Evolutionary conservation across 2,329 filamentous ascomycete genomes (phyloP), one percentile per base, ranked within the genome.

Genomic region (Mollisiaceae sp.): DNA sequence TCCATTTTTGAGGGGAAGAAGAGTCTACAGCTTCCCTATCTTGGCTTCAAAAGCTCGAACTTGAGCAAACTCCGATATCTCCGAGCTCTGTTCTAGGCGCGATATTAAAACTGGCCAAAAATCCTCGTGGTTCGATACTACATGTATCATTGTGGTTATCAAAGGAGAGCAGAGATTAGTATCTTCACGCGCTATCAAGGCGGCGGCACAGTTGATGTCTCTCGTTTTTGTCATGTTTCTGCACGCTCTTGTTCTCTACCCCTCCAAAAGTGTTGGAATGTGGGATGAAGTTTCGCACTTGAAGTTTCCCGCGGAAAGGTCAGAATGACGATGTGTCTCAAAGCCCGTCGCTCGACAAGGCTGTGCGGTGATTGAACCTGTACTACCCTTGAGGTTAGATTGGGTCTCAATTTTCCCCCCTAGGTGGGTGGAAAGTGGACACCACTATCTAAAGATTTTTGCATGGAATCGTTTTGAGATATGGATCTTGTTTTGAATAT

Each of bases 41-140:
- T 20, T 1, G 20, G 36, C 14, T 57, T 57, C 55, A 39, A 39
- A 22, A 20, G n/a, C 18, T 20, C 14, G 5, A 22, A 27, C 4
- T 27, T 41, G 20, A 22, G 20, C 32, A 39, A 57, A 39, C 2
- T 39, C 55, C 55, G 55, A 57, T 57, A 57, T 38, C 55, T 57
- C 55, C 55, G 55, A 20, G 2, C 15, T 4, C 35, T 57, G 20
- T 38, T 57, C 35, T 35, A 14, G 27, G 24, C 14, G 50, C 50
- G 24, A 54, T 54, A 32, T 52, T 27, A 35, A 32, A 35, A 1
- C 18, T 54, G 14, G 14, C 45, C 22, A 54, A 18, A 2, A 8
- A 12, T 24, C 32, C 22, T 18, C n/a, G 24, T 14, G 4, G 1
- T 12, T 14, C 14, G 1, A 11, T 15, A 8, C 6, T 54, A 32